Conservation (phyloP, 2,329 filamentous ascomycete species). For the Nigrograna mackinnonii region DNA sequence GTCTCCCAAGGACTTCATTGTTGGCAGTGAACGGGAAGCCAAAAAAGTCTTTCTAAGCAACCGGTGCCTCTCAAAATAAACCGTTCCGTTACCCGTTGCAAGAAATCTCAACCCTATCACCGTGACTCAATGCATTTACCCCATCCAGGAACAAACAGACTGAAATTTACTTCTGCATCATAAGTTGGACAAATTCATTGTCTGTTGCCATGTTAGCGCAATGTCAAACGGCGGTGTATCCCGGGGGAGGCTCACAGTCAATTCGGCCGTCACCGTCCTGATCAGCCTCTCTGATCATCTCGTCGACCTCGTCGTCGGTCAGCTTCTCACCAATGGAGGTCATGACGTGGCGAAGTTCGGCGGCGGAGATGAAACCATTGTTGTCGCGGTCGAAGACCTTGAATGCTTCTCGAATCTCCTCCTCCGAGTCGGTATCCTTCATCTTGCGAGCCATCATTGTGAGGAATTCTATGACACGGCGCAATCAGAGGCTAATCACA, state of each 20-base stretch:
- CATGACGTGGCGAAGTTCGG: conserved; percentile 66
- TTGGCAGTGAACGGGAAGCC: conserved; percentile 19
- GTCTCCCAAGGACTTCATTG: conserved; percentile 23
- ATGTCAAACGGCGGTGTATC: neutral
- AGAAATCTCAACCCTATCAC: conserved; percentile 27
- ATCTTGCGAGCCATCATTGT: conserved; percentile 68
- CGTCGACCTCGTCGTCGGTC: conserved; percentile 65
- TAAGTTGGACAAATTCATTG: conserved; percentile 60
- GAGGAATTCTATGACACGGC: conserved; percentile 60
- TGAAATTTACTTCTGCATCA: conserved; percentile 56
- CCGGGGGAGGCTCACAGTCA: conserved; percentile 55
- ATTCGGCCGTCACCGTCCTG: conserved; percentile 67
- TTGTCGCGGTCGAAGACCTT: conserved; percentile 69
- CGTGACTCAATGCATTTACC: conserved; percentile 32
- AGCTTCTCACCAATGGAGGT: conserved; percentile 67
- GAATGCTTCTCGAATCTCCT: conserved; percentile 68
- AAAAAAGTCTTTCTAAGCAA: conserved; percentile 24
- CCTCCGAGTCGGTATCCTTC: conserved; percentile 64
- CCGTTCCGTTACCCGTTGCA: conserved; percentile 31
- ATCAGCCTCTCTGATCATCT: conserved; percentile 69
- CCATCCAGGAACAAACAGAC: conserved; percentile 24
- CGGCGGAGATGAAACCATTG: conserved; percentile 66
- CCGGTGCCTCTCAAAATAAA: conserved; percentile 21
- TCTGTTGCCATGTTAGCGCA: conserved; percentile 36
- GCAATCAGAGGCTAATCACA: conserved; percentile 12